A percentile compares a stretch with the other conserved stretches of the same genome.
Conservation (phyloP, 108 stramenopile species). For the Nitzschia sp. region DNA sequence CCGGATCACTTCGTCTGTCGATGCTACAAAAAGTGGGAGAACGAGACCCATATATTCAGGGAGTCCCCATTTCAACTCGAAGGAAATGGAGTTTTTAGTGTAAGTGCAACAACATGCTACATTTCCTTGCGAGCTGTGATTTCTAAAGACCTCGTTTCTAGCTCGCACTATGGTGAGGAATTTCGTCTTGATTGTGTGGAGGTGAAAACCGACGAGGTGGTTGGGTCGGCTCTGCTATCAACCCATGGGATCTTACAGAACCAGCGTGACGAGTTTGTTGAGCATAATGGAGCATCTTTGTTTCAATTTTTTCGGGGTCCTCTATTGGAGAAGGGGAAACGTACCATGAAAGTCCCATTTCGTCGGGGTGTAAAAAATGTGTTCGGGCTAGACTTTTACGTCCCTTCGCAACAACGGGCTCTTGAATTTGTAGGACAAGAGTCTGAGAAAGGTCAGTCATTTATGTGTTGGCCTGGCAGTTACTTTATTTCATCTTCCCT, state of each 20-base stretch:
- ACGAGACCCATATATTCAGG: conserved; percentile 53
- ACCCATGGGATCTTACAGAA: conserved; percentile 74
- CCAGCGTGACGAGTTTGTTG: conserved; percentile 64
- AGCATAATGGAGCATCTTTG: conserved; percentile 29
- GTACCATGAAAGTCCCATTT: conserved; percentile 49
- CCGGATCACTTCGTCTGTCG: conserved; percentile 47
- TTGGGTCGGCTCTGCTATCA: conserved; percentile 67
- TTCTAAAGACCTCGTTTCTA: too few relatives aligned
- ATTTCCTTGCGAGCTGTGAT: too few relatives aligned
- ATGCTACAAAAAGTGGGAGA: not conserved
- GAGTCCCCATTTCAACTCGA: conserved; percentile 70
- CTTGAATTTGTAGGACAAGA: conserved; percentile 39
- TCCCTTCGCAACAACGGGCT: not conserved
- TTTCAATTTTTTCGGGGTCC: conserved; percentile 49
- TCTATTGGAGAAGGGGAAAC: conserved; percentile 5
- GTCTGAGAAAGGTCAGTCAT: not conserved
- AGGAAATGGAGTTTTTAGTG: conserved; percentile 62
- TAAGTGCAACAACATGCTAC: conserved; percentile 6
- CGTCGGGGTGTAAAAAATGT: conserved; percentile 65
- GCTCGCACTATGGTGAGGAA: conserved; percentile 74
- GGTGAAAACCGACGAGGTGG: conserved; percentile 64
- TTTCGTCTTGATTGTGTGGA: conserved; percentile 82
- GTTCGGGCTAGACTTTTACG: conserved; percentile 61
- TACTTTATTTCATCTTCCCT: not conserved
- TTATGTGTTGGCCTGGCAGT: not conserved